Conservation (phyloP, 768 basidiomycete genomes). For the Filobasidium floriforme region DNA sequence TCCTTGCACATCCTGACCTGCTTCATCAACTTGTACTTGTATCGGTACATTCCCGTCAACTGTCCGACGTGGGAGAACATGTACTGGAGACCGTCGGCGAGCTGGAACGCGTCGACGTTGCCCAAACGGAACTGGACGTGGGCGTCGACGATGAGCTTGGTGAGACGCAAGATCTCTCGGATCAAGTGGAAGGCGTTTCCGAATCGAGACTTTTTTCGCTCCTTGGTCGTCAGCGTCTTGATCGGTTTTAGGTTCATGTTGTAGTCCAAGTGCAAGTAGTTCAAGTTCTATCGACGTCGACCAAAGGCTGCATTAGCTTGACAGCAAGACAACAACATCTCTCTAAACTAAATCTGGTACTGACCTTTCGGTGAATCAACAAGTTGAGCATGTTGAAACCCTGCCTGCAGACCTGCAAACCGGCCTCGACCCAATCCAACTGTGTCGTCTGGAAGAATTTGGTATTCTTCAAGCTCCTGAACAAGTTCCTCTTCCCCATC, state of each 20-base stretch:
- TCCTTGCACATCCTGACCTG: constrained; percentile 99
- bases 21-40: constrained; percentile 99
- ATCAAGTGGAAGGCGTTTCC: constrained; percentile 88
- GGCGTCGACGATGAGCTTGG: constrained; percentile 96
- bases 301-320: constrained; percentile 34
- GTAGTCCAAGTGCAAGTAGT: constrained; percentile 92
- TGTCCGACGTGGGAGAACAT: constrained; percentile 97
- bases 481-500: constrained; percentile 95
- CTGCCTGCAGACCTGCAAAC: constrained; percentile 94
- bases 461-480: constrained; percentile 77
- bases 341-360: not conserved
- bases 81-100: constrained; percentile 96
- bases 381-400: constrained; percentile 99
- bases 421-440: constrained; percentile 98
- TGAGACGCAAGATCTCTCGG: constrained; percentile 93
- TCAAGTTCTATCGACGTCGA: constrained; percentile 54
- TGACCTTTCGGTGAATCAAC: constrained; percentile 82
- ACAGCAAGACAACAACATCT: not conserved
- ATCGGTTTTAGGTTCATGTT: constrained; percentile 95
- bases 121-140: constrained; percentile 98
- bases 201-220: constrained; percentile 98
- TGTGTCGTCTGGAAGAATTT: constrained; percentile 99
- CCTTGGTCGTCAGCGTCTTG: constrained; percentile 95
- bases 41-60: constrained; percentile 98
- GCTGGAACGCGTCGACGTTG: constrained; percentile 97